phyloP scores from a whole-genome alignment of 139 green algal species.

The Picochlorum sp. region DNA sequence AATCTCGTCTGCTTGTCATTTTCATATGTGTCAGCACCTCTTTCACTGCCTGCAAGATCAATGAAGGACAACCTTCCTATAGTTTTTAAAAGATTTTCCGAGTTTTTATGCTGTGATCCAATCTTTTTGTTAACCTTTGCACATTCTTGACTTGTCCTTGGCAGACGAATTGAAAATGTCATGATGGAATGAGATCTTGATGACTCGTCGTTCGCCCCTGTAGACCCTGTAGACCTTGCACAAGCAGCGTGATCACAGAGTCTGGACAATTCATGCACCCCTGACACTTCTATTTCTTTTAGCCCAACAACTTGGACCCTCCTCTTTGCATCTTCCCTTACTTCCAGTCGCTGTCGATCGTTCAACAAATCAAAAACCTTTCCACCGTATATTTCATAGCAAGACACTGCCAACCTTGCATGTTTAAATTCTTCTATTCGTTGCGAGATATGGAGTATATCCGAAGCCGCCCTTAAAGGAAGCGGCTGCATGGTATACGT shows the following conservation, averaged over 20 bases:
- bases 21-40: constrained; percentile 94
- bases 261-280: constrained; percentile 33
- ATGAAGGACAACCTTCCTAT: constrained; percentile 97
- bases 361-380: constrained; percentile 97
- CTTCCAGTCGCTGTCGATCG: constrained; percentile 72
- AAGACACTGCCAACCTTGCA: constrained; percentile 30
- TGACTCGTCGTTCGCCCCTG: constrained; percentile 92
- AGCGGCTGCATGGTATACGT: constrained; percentile 95
- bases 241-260: constrained; percentile 67
- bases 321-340: constrained; percentile 84
- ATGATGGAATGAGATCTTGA: constrained; percentile 93
- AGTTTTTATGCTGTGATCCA: not conserved
- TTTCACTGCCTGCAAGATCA: constrained; percentile 91
- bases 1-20: constrained; percentile 80
- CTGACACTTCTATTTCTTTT: constrained; percentile 44
- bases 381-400: constrained; percentile 97
- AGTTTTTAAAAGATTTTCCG: not conserved
- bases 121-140: not conserved
- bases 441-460: constrained; percentile 74
- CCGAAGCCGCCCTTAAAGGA: constrained; percentile 70
- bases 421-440: constrained; percentile 26
- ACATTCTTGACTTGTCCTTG: not conserved
- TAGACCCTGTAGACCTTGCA: constrained; percentile 74
- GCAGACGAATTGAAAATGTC: constrained; percentile 24
- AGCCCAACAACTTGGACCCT: constrained; percentile 78